A percentile compares a stretch with the other conserved stretches of the same genome.
phyloP scores from a whole-genome alignment of 208 protist species.

The Acanthamoeba healyi region DNA sequence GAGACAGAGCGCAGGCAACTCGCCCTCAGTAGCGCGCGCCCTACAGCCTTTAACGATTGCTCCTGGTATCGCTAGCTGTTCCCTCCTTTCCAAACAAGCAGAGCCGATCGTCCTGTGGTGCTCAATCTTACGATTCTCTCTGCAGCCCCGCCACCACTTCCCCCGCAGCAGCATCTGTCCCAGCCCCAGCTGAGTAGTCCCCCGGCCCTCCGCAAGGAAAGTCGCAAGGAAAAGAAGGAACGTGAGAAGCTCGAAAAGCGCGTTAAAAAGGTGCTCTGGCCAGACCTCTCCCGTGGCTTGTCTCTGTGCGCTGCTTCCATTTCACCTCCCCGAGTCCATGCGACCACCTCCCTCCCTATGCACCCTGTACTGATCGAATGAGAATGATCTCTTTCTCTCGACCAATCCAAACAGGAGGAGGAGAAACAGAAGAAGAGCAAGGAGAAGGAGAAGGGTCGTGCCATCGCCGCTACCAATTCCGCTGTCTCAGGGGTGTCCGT shows the following conservation, averaged over 20 bases:
- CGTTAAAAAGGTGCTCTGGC: background rate
- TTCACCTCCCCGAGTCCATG: too few species aligned
- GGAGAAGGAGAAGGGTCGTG: background rate
- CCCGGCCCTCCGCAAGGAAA: background rate
- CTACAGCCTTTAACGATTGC: background rate
- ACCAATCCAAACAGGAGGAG: background rate
- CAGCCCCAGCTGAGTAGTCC: background rate
- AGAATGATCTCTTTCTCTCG: too few species aligned
- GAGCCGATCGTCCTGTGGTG: too few species aligned
- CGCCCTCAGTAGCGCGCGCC: conserved; percentile 2
- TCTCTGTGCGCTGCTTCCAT: too few species aligned
- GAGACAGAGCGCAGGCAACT: conserved; percentile 5
- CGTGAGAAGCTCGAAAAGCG: conserved; percentile 9
- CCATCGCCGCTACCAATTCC: background rate
- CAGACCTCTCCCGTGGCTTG: background rate
- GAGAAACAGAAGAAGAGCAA: conserved; percentile 12
- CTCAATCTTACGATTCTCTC: too few species aligned
- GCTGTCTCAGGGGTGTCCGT: background rate
- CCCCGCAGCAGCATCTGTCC: background rate
- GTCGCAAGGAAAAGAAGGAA: conserved; percentile 34
- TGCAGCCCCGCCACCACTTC: background rate
- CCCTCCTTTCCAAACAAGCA: too few species aligned
- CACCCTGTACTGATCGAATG: too few species aligned
- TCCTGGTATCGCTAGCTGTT: too few species aligned
- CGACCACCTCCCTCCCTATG: too few species aligned